Evolutionary conservation across 192 early-diverging fungal genomes (phyloP), one percentile per base, ranked within the genome.

Genomic region (Linnemannia exigua): DNA sequence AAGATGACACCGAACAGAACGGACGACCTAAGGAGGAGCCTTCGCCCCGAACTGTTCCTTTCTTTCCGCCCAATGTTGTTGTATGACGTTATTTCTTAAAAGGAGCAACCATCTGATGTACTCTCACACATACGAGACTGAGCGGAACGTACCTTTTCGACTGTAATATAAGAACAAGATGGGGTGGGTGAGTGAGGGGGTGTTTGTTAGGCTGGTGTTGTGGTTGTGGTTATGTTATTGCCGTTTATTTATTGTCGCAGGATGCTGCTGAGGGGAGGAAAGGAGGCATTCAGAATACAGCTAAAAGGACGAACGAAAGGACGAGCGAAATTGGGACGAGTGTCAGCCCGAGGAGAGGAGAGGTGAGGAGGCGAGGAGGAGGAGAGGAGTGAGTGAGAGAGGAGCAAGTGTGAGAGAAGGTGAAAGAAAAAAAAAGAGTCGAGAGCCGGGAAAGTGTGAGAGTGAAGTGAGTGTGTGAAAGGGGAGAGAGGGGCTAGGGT

Each of bases 81-180:
- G 28, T 63, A 63, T 63, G 58, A 63, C 58, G 58, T 63, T 63
- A 31, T 63, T 61, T 63, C 31, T 63, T 11, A 63, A 33, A 31
- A 25, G 58, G 58, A 63, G 58, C 58, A 63, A 6, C 9, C 9
- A 63, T 63, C 58, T 12, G 58, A 63, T 31, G 2, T 12, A 12
- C 54, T 25, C 54, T 9, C 22, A 58, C n/a, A 58, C 5, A 31
- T 12, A n/a, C n/a, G n/a, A n/a, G n/a, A n/a, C n/a, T n/a, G 58
- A 61, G 58, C 25, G 58, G 58, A 63, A 63, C 58, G 58, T 63
- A 63, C 58, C 58, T 63, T 54, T 63, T 9, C 11, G 9, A 31
- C 12, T 28, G 58, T 63, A 63, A 14, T 31, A 63, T 25, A 58
- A 7, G n/a, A 20, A 58, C n/a, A 63, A 63, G 58, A 63, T 25